These are phyloP conservation scores for Chalciporus chontae DNA, from an alignment of 768 basidiomycete genomes.

Conservation along the genomic window DNA sequence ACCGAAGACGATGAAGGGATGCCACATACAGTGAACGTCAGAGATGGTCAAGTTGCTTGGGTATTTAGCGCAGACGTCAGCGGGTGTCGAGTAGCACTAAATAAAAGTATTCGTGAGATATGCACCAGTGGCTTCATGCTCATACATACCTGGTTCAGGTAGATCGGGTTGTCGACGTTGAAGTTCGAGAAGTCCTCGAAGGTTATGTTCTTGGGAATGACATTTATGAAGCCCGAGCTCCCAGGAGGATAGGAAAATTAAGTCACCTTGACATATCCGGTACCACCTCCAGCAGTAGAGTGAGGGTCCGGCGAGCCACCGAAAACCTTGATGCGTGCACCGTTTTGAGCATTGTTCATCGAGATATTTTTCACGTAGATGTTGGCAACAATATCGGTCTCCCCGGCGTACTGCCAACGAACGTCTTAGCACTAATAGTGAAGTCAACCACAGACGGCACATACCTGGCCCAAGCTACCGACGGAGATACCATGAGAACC, in stretches of 20 bases:
- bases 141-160: slow-evolving; percentile 36
- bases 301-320: slow-evolving; percentile 40
- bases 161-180: slow-evolving; percentile 42
- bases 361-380: slow-evolving; percentile 39
- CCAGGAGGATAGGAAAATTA: not conserved
- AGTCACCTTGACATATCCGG: slow-evolving; percentile 37
- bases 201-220: slow-evolving; percentile 16
- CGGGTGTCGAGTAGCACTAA: slow-evolving; percentile 37
- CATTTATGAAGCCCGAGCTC: not conserved
- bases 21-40: slow-evolving; percentile 38
- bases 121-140: not conserved
- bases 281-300: slow-evolving; percentile 40
- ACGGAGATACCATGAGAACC: slow-evolving; percentile 41
- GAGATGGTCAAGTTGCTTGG: slow-evolving; percentile 37
- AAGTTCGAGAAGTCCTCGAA: slow-evolving; percentile 27
- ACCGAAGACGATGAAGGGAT: not conserved
- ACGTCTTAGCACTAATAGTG: not conserved
- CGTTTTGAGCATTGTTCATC: slow-evolving; percentile 46
- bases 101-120: not conserved
- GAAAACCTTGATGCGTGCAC: slow-evolving; percentile 51
- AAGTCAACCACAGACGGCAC: not conserved
- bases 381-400: slow-evolving; percentile 43
- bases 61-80: slow-evolving; percentile 35
- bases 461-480: slow-evolving; percentile 43
- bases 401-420: slow-evolving; percentile 31